Evolutionary conservation across 805 yeast genomes (phyloP).

Genomic region (Saccharomycopsis fibuligera): DNA sequence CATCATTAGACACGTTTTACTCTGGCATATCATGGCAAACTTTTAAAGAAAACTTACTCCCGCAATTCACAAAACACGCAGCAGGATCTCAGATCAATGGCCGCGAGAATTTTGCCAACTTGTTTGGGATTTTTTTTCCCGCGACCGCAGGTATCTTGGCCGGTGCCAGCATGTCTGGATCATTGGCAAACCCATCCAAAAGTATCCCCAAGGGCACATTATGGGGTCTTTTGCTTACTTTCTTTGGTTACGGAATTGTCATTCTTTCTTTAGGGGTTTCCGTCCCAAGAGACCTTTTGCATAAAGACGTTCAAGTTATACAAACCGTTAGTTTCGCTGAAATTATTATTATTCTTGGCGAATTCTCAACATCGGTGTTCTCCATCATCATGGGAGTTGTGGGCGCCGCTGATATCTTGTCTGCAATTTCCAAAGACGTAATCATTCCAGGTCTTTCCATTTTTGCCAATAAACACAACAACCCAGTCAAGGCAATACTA

Average conservation of each 20-base stretch:
- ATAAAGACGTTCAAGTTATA: constrained; percentile 75
- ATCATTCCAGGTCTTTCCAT: constrained; percentile 72
- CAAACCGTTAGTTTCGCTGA: constrained; percentile 74
- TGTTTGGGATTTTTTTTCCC: constrained; percentile 95
- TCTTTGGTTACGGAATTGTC: constrained; percentile 69
- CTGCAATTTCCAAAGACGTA: constrained; percentile 84
- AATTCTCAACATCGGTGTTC: constrained; percentile 81
- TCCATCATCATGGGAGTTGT: constrained; percentile 93
- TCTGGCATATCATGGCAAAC: constrained; percentile 73
- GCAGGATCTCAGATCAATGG: constrained; percentile 70
- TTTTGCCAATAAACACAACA: constrained; percentile 45
- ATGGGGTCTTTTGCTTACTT: constrained; percentile 74
- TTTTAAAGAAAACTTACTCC: constrained; percentile 59
- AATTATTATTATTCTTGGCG: constrained; percentile 74
- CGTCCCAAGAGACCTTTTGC: constrained; percentile 71
- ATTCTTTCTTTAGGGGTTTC: constrained; percentile 74
- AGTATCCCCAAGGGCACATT: constrained; percentile 93
- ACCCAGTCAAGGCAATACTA: constrained; percentile 60
- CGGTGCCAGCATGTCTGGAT: constrained; percentile 99
- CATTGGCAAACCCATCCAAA: constrained; percentile 73
- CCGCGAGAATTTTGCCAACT: constrained; percentile 71
- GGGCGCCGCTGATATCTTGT: constrained; percentile 87
- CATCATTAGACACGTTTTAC: constrained; percentile 43
- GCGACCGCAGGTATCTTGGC: constrained; percentile 99
- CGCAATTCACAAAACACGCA: constrained; percentile 81